Conservation (phyloP, 2,329 filamentous ascomycete genomes). For the Trichoderma koningii region DNA sequence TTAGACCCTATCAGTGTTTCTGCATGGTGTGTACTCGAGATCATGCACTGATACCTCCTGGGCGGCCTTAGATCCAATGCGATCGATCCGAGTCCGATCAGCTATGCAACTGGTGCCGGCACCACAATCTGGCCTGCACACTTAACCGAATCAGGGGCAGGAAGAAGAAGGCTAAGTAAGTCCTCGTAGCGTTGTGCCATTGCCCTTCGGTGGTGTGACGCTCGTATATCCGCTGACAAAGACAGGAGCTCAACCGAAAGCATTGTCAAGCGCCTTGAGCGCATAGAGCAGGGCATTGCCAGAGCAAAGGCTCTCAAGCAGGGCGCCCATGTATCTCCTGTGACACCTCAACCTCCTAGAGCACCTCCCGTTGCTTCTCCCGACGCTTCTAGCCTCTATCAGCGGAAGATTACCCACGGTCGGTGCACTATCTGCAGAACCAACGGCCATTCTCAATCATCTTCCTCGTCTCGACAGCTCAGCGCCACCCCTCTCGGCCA, state of each 20-base stretch:
- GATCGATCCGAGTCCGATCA: conserved; percentile 42
- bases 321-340: background rate
- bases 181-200: background rate
- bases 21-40: background rate
- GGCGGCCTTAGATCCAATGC: conserved; percentile 50
- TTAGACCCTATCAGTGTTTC: background rate
- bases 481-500: conserved; percentile 35
- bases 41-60: conserved; percentile 23
- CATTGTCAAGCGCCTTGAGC: conserved; percentile 44
- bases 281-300: conserved; percentile 44
- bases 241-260: conserved; percentile 32
- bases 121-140: conserved; percentile 51
- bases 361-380: conserved; percentile 21
- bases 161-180: conserved; percentile 28
- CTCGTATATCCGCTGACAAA: conserved; percentile 16
- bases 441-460: conserved; percentile 3
- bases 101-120: conserved; percentile 53
- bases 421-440: conserved; percentile 6
- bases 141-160: conserved; percentile 38
- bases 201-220: too few relatives aligned
- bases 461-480: conserved; percentile 3
- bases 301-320: conserved; percentile 10
- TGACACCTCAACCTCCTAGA: background rate
- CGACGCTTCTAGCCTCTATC: background rate
- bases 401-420: conserved; percentile 4